Base-by-base conservation (phyloP, 2,329 filamentous ascomycete genomes). In the Penicillium italicum region DNA sequence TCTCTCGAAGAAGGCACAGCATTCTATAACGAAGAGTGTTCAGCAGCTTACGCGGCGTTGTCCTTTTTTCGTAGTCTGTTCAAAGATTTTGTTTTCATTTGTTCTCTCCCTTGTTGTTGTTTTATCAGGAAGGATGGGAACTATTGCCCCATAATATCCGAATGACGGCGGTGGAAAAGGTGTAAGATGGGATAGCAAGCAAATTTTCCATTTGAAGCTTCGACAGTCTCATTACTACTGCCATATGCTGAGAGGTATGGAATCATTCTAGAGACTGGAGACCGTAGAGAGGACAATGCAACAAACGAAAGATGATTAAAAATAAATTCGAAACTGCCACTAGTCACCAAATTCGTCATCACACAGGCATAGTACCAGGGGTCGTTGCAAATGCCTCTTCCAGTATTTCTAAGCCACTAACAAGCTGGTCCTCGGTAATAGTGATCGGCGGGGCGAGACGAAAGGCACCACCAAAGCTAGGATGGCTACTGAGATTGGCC, bases 391-490 rank as follows among this genome's bases (percentile, higher is more conserved):
- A 81, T 0, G 82, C 82, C 62, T 80, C 72, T 62, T 87, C 84
- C 57, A 87, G 73, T 43, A 87, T 80, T 2, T 55, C 62, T 55
- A 87, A 62, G 0, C 82, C 84, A 37, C 77, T 71, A 18, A 79
- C 70, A 42, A 84, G 66, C 68, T 83, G 74, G 44, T 77, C 73
- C 28, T 74, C 74, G 0, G 78, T 78, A 9, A 85, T 79, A 0
- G 81, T 85, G 38, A 87, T 81, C 0, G 84, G 83, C 24, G 83
- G 84, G 5, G 83, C 83, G 48, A 86, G 79, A 11, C 84, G 72
- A 57, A 86, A 84, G 0, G 81, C 77, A 4, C 82, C 84, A 0
- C 80, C 78, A 66, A 85, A 83, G 44, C 77, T 79, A 7, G 76
- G 76, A 62, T 81, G 77, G 41, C 75, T 82, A 22, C 79, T 78